Conservation (phyloP, 768 basidiomycete species). For the Dioszegia crocea region DNA sequence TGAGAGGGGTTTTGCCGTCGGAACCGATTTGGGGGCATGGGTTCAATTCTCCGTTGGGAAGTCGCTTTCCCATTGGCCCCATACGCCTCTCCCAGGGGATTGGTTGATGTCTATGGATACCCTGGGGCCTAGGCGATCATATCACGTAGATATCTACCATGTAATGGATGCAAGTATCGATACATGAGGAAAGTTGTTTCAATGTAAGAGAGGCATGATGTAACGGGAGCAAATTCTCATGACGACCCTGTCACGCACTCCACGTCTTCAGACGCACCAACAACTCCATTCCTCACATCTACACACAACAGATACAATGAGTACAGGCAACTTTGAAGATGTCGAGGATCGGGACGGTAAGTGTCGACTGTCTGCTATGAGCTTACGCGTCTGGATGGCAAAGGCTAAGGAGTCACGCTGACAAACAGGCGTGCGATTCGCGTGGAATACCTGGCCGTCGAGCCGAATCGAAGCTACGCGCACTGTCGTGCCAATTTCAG, state of each 20-base stretch:
- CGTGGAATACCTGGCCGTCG: slow-evolving; percentile 99
- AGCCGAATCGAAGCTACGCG: slow-evolving; percentile 96
- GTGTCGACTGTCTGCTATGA: slow-evolving; percentile 28
- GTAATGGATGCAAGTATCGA: no score
- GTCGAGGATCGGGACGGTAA: slow-evolving; percentile 93
- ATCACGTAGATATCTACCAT: no score
- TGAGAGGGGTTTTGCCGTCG: no score
- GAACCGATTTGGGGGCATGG: no score
- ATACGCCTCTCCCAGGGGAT: no score
- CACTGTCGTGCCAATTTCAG: slow-evolving; percentile 97
- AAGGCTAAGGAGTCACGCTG: background rate
- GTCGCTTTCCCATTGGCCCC: no score
- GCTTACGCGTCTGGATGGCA: background rate
- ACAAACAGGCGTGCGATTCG: slow-evolving; percentile 79
- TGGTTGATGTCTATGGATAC: no score
- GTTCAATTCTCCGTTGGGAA: no score
- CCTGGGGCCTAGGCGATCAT: no score
- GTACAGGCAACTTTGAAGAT: slow-evolving; percentile 69
- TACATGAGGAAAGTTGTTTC: no score
- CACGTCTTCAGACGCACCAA: slow-evolving; percentile 2
- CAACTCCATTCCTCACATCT: background rate
- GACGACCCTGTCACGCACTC: background rate
- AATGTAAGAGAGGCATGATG: no score
- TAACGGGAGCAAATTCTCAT: no score
- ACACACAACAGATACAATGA: slow-evolving; percentile 43